Conservation (phyloP, 345 rosid genomes). For the Linum usitatissimum region DNA sequence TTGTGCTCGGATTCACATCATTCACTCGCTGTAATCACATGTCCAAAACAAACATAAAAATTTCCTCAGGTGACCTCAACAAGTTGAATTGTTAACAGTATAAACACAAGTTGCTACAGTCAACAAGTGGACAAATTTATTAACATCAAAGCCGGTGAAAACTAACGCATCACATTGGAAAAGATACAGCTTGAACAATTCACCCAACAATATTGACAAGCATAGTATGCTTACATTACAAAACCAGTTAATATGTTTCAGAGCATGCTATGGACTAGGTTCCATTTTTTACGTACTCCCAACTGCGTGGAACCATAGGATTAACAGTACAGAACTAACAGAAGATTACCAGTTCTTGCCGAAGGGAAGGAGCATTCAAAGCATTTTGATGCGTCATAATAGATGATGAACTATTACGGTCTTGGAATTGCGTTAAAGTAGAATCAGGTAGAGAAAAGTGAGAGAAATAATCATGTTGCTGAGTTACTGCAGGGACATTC, state of each 20-base stretch:
- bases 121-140: neutral
- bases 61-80: neutral
- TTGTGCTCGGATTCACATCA: slow-evolving; percentile 9
- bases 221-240: neutral
- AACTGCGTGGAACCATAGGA: neutral
- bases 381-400: slow-evolving; percentile 13
- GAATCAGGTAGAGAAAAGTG: slow-evolving; percentile 14
- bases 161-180: neutral
- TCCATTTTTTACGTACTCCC: too few species aligned
- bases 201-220: neutral
- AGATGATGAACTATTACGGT: slow-evolving; percentile 13
- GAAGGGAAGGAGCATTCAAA: slow-evolving; percentile 17
- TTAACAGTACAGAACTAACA: neutral
- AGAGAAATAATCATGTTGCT: slow-evolving; percentile 11
- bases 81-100: neutral
- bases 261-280: too few species aligned
- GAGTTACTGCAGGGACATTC: slow-evolving; percentile 15
- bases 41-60: slow-evolving; percentile 1
- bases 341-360: slow-evolving; percentile 24
- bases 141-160: neutral
- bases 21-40: slow-evolving; percentile 16
- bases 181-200: neutral
- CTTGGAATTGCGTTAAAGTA: slow-evolving; percentile 12
- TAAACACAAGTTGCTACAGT: neutral
- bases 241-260: too few species aligned